These are phyloP conservation scores for Fusarium compactum DNA, from an alignment of 2,329 filamentous ascomycete genomes.

Conservation along the genomic window DNA sequence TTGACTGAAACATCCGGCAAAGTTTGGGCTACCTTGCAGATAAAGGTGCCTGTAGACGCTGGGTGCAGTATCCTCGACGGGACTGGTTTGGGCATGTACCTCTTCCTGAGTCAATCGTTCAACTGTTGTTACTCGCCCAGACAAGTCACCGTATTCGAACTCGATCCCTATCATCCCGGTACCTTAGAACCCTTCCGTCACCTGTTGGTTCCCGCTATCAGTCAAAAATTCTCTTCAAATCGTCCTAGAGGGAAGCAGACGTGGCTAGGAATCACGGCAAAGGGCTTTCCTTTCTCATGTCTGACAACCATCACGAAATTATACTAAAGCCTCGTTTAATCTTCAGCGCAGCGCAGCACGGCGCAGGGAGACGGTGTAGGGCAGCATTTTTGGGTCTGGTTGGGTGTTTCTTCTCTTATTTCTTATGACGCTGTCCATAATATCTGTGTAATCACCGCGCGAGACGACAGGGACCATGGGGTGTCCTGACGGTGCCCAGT, in stretches of 20 bases:
- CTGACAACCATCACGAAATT: conserved; percentile 53
- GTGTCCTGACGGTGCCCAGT: conserved; percentile 24
- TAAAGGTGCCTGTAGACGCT: conserved; percentile 5
- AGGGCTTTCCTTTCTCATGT: conserved; percentile 46
- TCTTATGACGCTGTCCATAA: conserved; percentile 49
- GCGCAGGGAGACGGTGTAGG: conserved; percentile 55
- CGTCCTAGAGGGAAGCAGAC: conserved; percentile 33
- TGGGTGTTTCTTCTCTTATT: conserved; percentile 50
- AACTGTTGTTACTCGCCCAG: conserved; percentile 8
- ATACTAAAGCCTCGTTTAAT: conserved; percentile 53
- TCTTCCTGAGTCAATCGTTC: neutral
- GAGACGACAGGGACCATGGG: conserved; percentile 35
- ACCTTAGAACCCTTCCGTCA: conserved; percentile 42
- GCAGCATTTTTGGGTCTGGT: conserved; percentile 55
- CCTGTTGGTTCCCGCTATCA: conserved; percentile 31
- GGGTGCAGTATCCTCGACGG: conserved; percentile 8
- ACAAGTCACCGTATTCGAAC: conserved; percentile 24
- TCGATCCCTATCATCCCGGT: conserved; percentile 33
- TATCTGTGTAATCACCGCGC: conserved; percentile 44
- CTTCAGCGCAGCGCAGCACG: conserved; percentile 54
- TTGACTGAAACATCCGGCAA: conserved; percentile 20
- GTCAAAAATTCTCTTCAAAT: conserved; percentile 39
- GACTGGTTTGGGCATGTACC: conserved; percentile 12
- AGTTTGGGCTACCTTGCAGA: conserved; percentile 9
- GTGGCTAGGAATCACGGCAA: conserved; percentile 42